These are phyloP conservation scores for Gossypium turneri DNA, from an alignment of 345 rosid genomes.

Conservation along the genomic window DNA sequence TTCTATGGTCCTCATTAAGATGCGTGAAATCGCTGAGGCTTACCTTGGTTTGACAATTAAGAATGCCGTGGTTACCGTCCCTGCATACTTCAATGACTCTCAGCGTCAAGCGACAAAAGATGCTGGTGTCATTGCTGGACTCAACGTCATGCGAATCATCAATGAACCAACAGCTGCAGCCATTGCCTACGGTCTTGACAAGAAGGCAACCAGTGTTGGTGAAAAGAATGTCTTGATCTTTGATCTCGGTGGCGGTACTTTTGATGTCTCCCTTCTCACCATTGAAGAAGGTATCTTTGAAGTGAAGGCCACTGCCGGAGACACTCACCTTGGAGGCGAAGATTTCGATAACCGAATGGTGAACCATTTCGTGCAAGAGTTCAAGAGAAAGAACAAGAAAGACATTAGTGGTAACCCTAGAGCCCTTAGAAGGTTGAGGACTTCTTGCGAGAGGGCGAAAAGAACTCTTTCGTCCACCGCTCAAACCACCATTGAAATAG, in stretches of 20 bases:
- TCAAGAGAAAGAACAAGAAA: slow-evolving; percentile 32
- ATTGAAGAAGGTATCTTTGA: slow-evolving; percentile 78
- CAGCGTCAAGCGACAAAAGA: no score
- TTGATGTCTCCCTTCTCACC: slow-evolving; percentile 74
- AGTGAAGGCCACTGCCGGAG: slow-evolving; percentile 75
- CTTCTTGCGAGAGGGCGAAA: slow-evolving; percentile 62
- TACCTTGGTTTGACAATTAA: slow-evolving; percentile 57
- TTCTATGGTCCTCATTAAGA: slow-evolving; percentile 3
- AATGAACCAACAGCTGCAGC: no score
- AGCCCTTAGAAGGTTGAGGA: slow-evolving; percentile 77
- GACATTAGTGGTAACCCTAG: slow-evolving; percentile 70
- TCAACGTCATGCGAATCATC: no score
- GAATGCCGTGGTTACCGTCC: slow-evolving; percentile 69
- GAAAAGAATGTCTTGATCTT: not conserved
- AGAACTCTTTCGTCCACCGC: slow-evolving; percentile 68
- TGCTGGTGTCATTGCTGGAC: no score
- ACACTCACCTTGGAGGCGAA: slow-evolving; percentile 41
- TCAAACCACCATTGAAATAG: slow-evolving; percentile 42
- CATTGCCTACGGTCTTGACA: no score
- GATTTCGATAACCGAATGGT: not conserved
- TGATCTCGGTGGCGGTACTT: slow-evolving; percentile 48
- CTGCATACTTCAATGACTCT: slow-evolving; percentile 39
- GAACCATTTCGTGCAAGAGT: not conserved
- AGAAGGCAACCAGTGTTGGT: no score
- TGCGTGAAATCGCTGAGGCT: slow-evolving; percentile 81